Percentiles rank a stretch among this genome's conserved stretches.
Evolutionary conservation across 2,329 filamentous ascomycete species (phyloP).

Genomic region (Fusarium veterinarium): DNA sequence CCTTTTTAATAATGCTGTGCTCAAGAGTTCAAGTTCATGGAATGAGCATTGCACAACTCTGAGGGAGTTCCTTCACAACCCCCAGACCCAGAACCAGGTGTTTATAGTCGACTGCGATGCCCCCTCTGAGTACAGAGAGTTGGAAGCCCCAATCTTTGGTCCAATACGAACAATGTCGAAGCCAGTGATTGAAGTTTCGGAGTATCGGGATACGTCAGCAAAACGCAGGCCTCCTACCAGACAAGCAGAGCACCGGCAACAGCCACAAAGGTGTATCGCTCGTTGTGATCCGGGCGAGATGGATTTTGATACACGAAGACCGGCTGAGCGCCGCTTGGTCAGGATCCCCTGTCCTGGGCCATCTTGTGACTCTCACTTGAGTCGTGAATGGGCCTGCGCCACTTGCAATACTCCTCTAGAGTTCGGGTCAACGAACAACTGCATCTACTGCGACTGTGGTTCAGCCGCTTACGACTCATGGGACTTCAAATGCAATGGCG

Average conservation of each 20-base stretch:
- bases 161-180: not conserved
- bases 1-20: constrained; percentile 4
- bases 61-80: not conserved
- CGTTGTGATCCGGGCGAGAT: not conserved
- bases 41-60: not conserved
- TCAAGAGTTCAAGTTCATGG: constrained; percentile 9
- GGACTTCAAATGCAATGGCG: constrained; percentile 48
- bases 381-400: constrained; percentile 22
- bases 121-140: not conserved
- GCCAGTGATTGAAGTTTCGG: not conserved
- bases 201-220: not conserved
- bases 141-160: not conserved
- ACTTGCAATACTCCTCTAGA: not conserved
- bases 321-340: constrained; percentile 42
- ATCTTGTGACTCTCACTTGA: constrained; percentile 29
- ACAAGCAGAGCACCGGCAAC: not conserved
- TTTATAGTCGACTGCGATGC: constrained; percentile 37
- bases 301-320: not conserved
- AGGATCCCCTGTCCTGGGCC: constrained; percentile 48
- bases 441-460: constrained; percentile 54
- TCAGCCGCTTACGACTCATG: constrained; percentile 41
- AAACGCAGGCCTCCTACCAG: not conserved
- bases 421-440: constrained; percentile 18
- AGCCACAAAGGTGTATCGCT: not conserved
- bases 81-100: not conserved